Evolutionary conservation across 352 stramenopile genomes (phyloP).

Genomic region (Globisporangium splendens): DNA sequence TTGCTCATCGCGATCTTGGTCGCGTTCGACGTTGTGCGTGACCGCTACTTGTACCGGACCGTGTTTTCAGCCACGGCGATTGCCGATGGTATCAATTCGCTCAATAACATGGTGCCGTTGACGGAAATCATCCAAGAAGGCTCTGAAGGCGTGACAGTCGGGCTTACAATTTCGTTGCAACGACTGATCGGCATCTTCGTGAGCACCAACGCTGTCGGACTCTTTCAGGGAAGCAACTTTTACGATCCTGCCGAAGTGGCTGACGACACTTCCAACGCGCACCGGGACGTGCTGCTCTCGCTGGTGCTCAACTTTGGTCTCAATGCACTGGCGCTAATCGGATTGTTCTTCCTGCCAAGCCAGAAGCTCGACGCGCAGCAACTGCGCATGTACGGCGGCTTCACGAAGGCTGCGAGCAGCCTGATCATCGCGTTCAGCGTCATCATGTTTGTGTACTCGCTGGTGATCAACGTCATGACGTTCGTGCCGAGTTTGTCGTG

Average conservation of each 20-base stretch:
- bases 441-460: neutral
- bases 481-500: slow-evolving; percentile 5
- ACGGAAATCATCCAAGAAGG: slow-evolving; percentile 24
- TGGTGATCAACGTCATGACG: slow-evolving; percentile 1
- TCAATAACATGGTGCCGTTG: slow-evolving; percentile 21
- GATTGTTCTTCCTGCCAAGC: slow-evolving; percentile 19
- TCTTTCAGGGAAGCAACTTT: slow-evolving; percentile 21
- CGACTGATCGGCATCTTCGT: slow-evolving; percentile 22
- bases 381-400: slow-evolving; percentile 58
- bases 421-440: slow-evolving; percentile 1
- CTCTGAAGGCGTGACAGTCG: slow-evolving; percentile 16
- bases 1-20: slow-evolving; percentile 13
- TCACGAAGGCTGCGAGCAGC: slow-evolving; percentile 43
- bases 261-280: slow-evolving; percentile 4
- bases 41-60: slow-evolving; percentile 5
- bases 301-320: slow-evolving; percentile 19
- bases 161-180: slow-evolving; percentile 19
- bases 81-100: slow-evolving; percentile 13
- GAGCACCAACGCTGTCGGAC: slow-evolving; percentile 17
- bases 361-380: slow-evolving; percentile 72
- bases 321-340: slow-evolving; percentile 17
- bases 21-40: slow-evolving; percentile 3
- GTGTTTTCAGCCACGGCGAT: slow-evolving; percentile 14
- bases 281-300: slow-evolving; percentile 12
- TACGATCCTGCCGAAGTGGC: slow-evolving; percentile 9